These are phyloP conservation scores for Sordariomycetes sp. DNA, from an alignment of 2,329 filamentous ascomycete genomes.

Conservation along the genomic window DNA sequence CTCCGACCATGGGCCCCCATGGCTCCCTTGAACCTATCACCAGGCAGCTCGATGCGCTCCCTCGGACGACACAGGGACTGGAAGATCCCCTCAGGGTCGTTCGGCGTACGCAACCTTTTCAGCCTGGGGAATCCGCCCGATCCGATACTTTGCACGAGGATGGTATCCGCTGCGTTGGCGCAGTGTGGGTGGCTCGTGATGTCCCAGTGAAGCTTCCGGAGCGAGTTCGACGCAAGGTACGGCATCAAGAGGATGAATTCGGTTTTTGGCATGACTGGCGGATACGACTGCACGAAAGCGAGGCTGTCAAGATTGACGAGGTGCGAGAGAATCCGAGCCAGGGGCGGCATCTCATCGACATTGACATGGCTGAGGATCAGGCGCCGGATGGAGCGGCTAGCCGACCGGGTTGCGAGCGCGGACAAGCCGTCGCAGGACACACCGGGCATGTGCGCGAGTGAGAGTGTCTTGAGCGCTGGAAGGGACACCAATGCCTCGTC, in stretches of 20 bases:
- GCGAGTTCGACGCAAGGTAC: conserved; percentile 44
- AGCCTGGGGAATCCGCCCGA: conserved; percentile 54
- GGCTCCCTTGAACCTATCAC: conserved; percentile 32
- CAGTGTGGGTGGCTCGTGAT: conserved; percentile 38
- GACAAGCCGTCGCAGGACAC: conserved; percentile 46
- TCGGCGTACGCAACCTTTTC: conserved; percentile 48
- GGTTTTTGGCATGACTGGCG: conserved; percentile 43
- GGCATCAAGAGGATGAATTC: conserved; percentile 52
- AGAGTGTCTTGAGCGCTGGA: conserved; percentile 42
- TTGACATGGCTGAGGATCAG: conserved; percentile 46
- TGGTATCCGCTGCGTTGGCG: conserved; percentile 42
- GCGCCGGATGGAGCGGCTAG: conserved; percentile 31
- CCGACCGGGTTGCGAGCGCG: conserved; percentile 39
- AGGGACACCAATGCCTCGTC: conserved; percentile 43
- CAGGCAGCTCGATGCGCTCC: conserved; percentile 39
- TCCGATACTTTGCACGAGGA: conserved; percentile 53
- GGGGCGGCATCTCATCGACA: conserved; percentile 42
- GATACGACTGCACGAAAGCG: conserved; percentile 40
- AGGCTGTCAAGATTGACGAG: conserved; percentile 37
- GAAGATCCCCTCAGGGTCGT: conserved; percentile 58
- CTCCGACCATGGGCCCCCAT: background rate
- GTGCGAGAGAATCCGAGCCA: conserved; percentile 49
- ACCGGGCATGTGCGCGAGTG: conserved; percentile 43
- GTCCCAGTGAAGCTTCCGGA: conserved; percentile 53
- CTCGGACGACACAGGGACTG: conserved; percentile 58